Conservation (phyloP, 2,329 filamentous ascomycete species). For the Mariannaea elegans region DNA sequence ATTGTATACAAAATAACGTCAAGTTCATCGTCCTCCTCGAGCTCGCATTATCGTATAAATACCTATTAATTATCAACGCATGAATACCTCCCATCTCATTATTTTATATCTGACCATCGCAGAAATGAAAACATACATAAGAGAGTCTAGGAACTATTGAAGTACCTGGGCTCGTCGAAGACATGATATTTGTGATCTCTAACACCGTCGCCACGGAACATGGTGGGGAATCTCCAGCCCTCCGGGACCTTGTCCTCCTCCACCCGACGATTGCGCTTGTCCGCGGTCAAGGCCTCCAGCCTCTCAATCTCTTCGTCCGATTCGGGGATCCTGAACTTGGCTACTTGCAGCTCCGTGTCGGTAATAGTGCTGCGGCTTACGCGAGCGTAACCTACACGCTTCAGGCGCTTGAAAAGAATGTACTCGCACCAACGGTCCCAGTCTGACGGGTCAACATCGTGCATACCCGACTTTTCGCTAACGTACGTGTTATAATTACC, state of each 20-base stretch:
- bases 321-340: constrained; percentile 86
- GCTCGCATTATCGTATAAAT: constrained; percentile 27
- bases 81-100: constrained; percentile 19
- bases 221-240: constrained; percentile 81
- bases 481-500: constrained; percentile 99
- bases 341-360: constrained; percentile 95
- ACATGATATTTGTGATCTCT: constrained; percentile 94
- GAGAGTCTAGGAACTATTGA: constrained; percentile 38
- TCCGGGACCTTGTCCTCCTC: constrained; percentile 78
- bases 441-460: constrained; percentile 89
- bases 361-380: constrained; percentile 92
- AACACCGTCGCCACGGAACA: constrained; percentile 88
- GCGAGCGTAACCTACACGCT: constrained; percentile 86
- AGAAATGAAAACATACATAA: constrained; percentile 9
- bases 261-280: constrained; percentile 67
- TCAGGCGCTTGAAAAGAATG: constrained; percentile 91
- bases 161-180: constrained; percentile 89
- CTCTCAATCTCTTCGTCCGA: constrained; percentile 64
- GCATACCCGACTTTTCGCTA: constrained; percentile 86
- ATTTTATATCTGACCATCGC: background rate
- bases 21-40: constrained; percentile 25
- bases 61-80: constrained; percentile 7
- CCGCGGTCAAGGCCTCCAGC: constrained; percentile 52
- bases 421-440: constrained; percentile 99
- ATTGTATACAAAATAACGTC: constrained; percentile 23